Conservation (phyloP, 2,329 filamentous ascomycete genomes). For the Ascocoryne sarcoides region DNA sequence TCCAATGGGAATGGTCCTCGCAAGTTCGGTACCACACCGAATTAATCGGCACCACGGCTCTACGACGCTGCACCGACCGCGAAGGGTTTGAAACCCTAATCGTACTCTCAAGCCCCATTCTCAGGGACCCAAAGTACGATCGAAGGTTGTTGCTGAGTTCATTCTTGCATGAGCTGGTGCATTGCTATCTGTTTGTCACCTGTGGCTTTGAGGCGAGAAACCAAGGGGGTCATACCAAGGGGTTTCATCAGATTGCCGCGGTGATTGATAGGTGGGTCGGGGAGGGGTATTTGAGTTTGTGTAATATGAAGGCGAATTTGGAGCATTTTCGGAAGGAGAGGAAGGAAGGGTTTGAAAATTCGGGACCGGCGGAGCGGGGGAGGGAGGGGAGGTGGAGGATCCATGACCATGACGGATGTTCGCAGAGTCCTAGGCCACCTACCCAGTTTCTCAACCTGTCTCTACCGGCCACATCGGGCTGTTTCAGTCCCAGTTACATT, state of each 20-base stretch:
- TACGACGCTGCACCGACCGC: constrained; percentile 32
- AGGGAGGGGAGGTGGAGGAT: constrained; percentile 1
- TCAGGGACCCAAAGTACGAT: constrained; percentile 43
- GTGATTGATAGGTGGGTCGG: constrained; percentile 54
- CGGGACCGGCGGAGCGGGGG: neutral
- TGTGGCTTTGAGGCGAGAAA: constrained; percentile 49
- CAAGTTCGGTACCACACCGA: constrained; percentile 42
- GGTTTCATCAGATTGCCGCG: constrained; percentile 49
- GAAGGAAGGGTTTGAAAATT: too few species aligned
- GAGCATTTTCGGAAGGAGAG: constrained; percentile 38
- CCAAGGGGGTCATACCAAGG: constrained; percentile 50
- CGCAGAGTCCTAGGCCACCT: constrained; percentile 10
- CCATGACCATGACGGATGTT: constrained; percentile 12
- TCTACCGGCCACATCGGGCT: too few species aligned
- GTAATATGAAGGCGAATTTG: constrained; percentile 54
- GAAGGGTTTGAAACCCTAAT: constrained; percentile 55
- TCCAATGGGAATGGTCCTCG: constrained; percentile 53
- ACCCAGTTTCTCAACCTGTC: too few species aligned
- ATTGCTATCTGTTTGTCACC: constrained; percentile 56
- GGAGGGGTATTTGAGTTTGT: constrained; percentile 42
- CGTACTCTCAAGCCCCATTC: constrained; percentile 49
- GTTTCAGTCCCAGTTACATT: too few species aligned
- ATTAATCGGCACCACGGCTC: constrained; percentile 54
- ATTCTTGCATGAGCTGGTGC: constrained; percentile 58
- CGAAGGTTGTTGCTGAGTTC: constrained; percentile 53